Base-by-base conservation (phyloP, 371 early-diverging fungal genomes). In the Blastocladiella emersonii region DNA sequence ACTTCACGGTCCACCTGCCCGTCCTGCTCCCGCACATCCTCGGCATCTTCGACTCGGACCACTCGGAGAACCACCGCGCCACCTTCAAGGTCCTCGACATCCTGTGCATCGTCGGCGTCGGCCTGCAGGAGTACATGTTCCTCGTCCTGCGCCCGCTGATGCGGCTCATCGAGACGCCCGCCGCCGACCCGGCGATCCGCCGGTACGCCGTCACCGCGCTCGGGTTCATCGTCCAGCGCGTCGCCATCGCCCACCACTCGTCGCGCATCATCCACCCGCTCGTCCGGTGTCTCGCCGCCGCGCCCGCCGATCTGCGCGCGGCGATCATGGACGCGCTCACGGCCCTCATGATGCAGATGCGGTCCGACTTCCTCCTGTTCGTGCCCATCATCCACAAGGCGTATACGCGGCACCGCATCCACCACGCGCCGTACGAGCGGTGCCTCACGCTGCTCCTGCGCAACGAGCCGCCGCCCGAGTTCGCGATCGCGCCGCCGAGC, bases 91-190 rank as follows among this genome's bases (percentile, higher is more conserved):
- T 90, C 0, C 72, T 98, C 48, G 87, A 93, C 64, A 86, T 91
- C 0, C 77, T 98, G 70, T 81, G 84, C 48, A 81, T 86, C 2
- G 88, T 95, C 77, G 92, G 95, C 23, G 73, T 87, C 34, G 92
- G 87, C 64, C 82, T 96, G 63, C 95, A 96, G 68, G 93, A 94
- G 62, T 92, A 93, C 66, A 80, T 95, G 78, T 92, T 91, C 67
- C 75, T 98, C 32, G 88, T 95, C 13, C 83, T 95, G 56, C 97
- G 95, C 7, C 87, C 85, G 8, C 79, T 98, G 19, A 86, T 95
- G 57, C 72, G 78, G 51, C 78, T 91, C 51, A 85, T 94, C 67
- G 93, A 93, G 67, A 78, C 81, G 36, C 73, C 81, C 0, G 89
- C 88, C 56, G 77, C 79, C 0, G 85, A 88, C 0, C 63, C 77